A percentile compares a stretch with the other conserved stretches of the same genome.
phyloP scores from a whole-genome alignment of 2,329 filamentous ascomycete species.

The Aspergillus pseudoterreus region DNA sequence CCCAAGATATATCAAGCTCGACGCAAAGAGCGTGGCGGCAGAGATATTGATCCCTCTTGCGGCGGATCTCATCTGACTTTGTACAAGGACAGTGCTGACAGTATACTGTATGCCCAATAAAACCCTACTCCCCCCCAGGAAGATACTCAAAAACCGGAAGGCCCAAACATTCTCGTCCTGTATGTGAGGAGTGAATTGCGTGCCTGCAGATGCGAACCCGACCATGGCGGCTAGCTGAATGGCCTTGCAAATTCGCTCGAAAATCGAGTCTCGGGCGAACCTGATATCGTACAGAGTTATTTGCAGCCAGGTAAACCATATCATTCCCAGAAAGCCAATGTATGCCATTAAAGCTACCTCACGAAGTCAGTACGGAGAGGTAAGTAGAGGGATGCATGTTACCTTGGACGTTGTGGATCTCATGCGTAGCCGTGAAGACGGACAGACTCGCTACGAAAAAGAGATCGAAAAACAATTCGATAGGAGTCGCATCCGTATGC shows the following conservation, averaged over 20 bases:
- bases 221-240: slow-evolving; percentile 63
- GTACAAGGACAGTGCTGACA: slow-evolving; percentile 31
- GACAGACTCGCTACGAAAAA: slow-evolving; percentile 64
- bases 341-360: slow-evolving; percentile 41
- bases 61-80: slow-evolving; percentile 22
- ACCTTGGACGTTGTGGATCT: slow-evolving; percentile 50
- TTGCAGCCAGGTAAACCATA: slow-evolving; percentile 68
- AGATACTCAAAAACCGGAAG: slow-evolving; percentile 41
- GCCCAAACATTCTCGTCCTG: slow-evolving; percentile 40
- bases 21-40: slow-evolving; percentile 24
- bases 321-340: slow-evolving; percentile 53
- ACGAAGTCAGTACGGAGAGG: slow-evolving; percentile 10
- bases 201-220: slow-evolving; percentile 60
- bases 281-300: slow-evolving; percentile 63
- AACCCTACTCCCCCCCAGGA: slow-evolving; percentile 52
- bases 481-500: slow-evolving; percentile 51
- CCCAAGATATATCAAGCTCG: slow-evolving; percentile 26
- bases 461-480: slow-evolving; percentile 58
- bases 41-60: slow-evolving; percentile 27
- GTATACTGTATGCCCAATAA: slow-evolving; percentile 54
- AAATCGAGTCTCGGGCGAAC: slow-evolving; percentile 61
- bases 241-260: slow-evolving; percentile 58
- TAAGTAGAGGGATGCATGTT: slow-evolving; percentile 10
- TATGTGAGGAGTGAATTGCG: slow-evolving; percentile 41
- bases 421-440: slow-evolving; percentile 56